Conservation (phyloP, 352 stramenopile genomes). For the Globisporangium recalcitrans region DNA sequence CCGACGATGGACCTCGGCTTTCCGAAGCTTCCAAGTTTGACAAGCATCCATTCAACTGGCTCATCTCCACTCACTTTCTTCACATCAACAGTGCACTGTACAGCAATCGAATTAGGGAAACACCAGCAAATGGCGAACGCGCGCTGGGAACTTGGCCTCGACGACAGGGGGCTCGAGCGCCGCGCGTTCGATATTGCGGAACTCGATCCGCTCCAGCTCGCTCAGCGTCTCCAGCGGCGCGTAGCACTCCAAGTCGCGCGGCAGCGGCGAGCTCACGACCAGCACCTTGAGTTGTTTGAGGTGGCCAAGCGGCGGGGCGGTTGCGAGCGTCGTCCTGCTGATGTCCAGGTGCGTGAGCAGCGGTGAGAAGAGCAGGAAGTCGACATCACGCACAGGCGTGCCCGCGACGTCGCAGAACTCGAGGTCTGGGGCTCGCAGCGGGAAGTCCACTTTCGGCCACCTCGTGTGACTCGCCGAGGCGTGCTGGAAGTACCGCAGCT, state of each 20-base stretch:
- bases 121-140: not conserved
- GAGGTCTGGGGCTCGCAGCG: slow-evolving; percentile 2
- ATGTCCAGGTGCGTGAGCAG: slow-evolving; percentile 5
- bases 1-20: no score
- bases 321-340: slow-evolving; percentile 4
- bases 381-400: not conserved
- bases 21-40: not conserved
- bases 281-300: not conserved
- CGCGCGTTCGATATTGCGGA: not conserved
- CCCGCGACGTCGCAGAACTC: not conserved
- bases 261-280: slow-evolving; percentile 2
- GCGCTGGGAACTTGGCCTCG: not conserved
- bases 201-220: slow-evolving; percentile 2
- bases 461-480: not conserved
- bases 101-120: not conserved
- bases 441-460: slow-evolving; percentile 4
- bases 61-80: not conserved
- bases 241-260: not conserved
- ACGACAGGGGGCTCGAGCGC: not conserved
- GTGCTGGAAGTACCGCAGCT: slow-evolving; percentile 5
- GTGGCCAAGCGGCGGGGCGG: not conserved
- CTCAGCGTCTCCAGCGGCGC: not conserved
- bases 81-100: no score
- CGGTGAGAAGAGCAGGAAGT: slow-evolving; percentile 2
- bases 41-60: not conserved